Conservation (phyloP, 2,329 filamentous ascomycete genomes). For the Pseudogymnoascus sp. region DNA sequence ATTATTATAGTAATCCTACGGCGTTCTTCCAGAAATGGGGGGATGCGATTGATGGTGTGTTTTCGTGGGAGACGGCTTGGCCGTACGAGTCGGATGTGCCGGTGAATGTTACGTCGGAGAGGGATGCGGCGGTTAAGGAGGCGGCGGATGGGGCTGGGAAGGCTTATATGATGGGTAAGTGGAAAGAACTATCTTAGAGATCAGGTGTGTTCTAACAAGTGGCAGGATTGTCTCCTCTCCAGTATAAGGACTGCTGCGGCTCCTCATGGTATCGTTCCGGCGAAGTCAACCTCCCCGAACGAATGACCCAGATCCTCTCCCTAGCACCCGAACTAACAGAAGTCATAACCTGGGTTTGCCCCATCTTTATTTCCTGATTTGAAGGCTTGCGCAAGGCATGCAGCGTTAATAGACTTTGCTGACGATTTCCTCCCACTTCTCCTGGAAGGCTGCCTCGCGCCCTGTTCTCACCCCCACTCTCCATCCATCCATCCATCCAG, state of each 20-base stretch:
- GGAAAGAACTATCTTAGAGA: neutral
- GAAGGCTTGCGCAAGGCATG: neutral
- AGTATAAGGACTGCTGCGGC: slow-evolving; percentile 19
- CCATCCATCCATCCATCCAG: slow-evolving; percentile 27
- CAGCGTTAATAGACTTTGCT: neutral
- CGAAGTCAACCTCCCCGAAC: slow-evolving; percentile 30
- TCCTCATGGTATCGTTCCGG: slow-evolving; percentile 27
- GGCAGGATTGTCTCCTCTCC: slow-evolving; percentile 14
- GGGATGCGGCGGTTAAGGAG: slow-evolving; percentile 22
- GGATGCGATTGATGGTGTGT: slow-evolving; percentile 30
- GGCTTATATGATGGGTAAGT: slow-evolving; percentile 30
- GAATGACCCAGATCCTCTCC: slow-evolving; percentile 31
- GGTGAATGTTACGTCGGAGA: slow-evolving; percentile 24
- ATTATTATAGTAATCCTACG: slow-evolving; percentile 28
- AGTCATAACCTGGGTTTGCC: neutral
- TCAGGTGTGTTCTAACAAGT: neutral
- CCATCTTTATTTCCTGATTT: neutral
- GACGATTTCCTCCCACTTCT: slow-evolving; percentile 26
- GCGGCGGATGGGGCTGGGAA: slow-evolving; percentile 22
- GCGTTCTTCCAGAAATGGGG: slow-evolving; percentile 28
- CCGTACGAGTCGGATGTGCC: slow-evolving; percentile 23
- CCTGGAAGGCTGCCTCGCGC: slow-evolving; percentile 22
- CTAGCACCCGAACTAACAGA: slow-evolving; percentile 20
- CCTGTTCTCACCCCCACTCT: slow-evolving; percentile 24
- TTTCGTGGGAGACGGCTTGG: slow-evolving; percentile 35